Evolutionary conservation across 192 early-diverging fungal genomes (phyloP).

Genomic region (Coemansia sp.): DNA sequence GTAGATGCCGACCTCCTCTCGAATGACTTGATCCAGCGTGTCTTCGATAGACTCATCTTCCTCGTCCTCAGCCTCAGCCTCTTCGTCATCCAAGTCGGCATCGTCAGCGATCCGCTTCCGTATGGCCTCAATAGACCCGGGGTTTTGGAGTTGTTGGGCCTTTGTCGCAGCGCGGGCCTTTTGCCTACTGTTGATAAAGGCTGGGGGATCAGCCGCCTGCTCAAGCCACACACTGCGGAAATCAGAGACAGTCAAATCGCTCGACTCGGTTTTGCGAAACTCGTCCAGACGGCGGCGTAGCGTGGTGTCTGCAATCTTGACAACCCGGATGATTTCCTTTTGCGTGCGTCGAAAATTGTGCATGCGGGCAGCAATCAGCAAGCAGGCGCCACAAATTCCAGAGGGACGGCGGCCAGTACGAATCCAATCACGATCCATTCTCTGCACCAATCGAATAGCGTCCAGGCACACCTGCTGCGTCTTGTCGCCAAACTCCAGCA

Average conservation of each 20-base stretch:
- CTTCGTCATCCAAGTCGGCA: slow-evolving; percentile 14
- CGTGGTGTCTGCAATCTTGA: slow-evolving; percentile 89
- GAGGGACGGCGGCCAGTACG: slow-evolving; percentile 84
- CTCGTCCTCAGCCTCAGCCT: slow-evolving; percentile 2
- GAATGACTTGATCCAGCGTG: slow-evolving; percentile 25
- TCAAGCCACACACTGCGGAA: slow-evolving; percentile 88
- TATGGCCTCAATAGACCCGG: slow-evolving; percentile 12
- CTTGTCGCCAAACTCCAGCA: slow-evolving; percentile 91
- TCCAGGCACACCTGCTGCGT: slow-evolving; percentile 75
- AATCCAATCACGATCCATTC: slow-evolving; percentile 97
- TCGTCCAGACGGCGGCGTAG: slow-evolving; percentile 81
- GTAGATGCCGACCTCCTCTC: slow-evolving; percentile 35
- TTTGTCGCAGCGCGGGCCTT: slow-evolving; percentile 50
- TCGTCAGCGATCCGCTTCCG: background rate
- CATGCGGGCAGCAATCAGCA: slow-evolving; percentile 90
- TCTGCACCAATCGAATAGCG: slow-evolving; percentile 77
- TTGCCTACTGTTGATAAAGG: slow-evolving; percentile 65
- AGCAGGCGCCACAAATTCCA: slow-evolving; percentile 92
- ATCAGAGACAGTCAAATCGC: slow-evolving; percentile 72
- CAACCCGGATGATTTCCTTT: slow-evolving; percentile 83
- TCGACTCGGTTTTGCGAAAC: slow-evolving; percentile 79
- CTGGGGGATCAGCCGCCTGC: slow-evolving; percentile 79
- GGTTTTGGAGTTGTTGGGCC: slow-evolving; percentile 14
- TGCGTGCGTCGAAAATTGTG: slow-evolving; percentile 84
- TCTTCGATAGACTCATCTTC: slow-evolving; percentile 18